These are phyloP conservation scores for Chloromonas sp. DNA, from an alignment of 163 green algal species.

Conservation along the genomic window DNA sequence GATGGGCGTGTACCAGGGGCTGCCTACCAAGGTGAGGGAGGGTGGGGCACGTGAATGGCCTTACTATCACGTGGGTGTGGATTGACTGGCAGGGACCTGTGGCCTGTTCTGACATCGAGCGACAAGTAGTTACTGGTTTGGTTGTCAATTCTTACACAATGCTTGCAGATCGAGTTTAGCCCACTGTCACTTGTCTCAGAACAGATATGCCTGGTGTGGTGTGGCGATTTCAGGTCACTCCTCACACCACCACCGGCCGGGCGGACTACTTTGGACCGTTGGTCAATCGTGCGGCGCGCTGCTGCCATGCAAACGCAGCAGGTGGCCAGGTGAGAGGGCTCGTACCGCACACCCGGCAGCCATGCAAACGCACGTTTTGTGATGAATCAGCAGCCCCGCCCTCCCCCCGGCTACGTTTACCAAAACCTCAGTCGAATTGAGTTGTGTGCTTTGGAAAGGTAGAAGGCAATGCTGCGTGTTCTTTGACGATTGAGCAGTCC, in stretches of 20 bases:
- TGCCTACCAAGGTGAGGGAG: constrained; percentile 28
- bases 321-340: constrained; percentile 44
- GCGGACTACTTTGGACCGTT: constrained; percentile 64
- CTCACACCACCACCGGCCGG: constrained; percentile 57
- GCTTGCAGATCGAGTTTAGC: too few species aligned
- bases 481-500: too few species aligned
- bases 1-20: constrained; percentile 60
- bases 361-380: too few species aligned
- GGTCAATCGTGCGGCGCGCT: constrained; percentile 53
- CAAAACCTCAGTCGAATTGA: background rate
- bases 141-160: too few species aligned
- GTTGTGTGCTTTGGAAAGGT: background rate
- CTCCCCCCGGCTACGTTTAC: background rate
- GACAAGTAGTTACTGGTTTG: too few species aligned
- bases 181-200: background rate
- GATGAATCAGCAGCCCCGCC: background rate
- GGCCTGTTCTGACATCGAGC: background rate
- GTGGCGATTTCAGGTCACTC: constrained; percentile 26
- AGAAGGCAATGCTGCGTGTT: background rate
- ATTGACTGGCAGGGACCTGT: background rate
- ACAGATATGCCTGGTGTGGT: too few species aligned
- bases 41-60: background rate
- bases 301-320: constrained; percentile 50
- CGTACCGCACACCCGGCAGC: too few species aligned
- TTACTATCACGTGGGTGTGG: background rate